Evolutionary conservation across 1,139 yeast genomes (phyloP), one percentile per base, ranked within the genome.

Genomic region (Taphrina populina): DNA sequence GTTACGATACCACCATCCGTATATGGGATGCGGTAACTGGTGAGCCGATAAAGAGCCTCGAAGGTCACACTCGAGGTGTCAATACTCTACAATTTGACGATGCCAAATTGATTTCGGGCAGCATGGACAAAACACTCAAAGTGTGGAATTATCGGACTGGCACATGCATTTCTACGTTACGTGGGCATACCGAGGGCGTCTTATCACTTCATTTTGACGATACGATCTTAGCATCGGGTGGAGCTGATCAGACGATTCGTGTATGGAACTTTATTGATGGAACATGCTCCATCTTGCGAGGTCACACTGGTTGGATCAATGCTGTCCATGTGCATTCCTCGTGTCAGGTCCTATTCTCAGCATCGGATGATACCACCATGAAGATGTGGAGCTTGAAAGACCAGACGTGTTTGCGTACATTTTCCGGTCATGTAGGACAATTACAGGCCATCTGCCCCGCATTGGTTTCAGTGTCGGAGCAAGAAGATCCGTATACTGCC

Each of bases 121-220:
- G 96, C 1, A 75, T 88, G 67, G 98, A 92, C 70, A 79, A 84
- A 52, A 88, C 96, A 0, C 88, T 92, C 60, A 84, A 90, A 64
- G 95, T 92, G 29, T 92, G 98, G 98, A 88, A 90, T 70, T 88
- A 87, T 70, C 84, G 84, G 62, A 88, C 95, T 0, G 98, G 98
- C 34, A 86, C 85, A 67, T 90, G 96, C 66, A 82, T 92, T 24
- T 86, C 95, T 20, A 88, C 97, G 0, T 88, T 92, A 70, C 75
- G 94, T 39, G 97, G 97, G 2, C 97, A 92, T 70, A 84, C 83
- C 52, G 95, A 85, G 65, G 82, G 88, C 43, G 95, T 92, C 3
- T 76, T 86, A 44, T 79, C 88, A 60, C 88, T 92, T 55, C 92
- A 84, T 67, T 84, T 83, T 66, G 80, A 78, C 62, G 81, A 84